Evolutionary conservation across 805 yeast genomes (phyloP).

Genomic region (Torulaspora microellipsoides): DNA sequence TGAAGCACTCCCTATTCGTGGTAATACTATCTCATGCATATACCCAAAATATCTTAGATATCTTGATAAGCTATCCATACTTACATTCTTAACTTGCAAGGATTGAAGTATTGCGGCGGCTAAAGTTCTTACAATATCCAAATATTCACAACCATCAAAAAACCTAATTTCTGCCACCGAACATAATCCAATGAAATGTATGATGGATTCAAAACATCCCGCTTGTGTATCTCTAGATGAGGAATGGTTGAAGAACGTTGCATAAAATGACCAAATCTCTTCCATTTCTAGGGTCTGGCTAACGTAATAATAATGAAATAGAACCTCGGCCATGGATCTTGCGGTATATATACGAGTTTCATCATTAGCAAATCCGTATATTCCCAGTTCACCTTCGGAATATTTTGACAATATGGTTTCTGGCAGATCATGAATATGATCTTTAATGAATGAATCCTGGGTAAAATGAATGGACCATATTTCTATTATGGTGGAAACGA

Average conservation of each 20-base stretch:
- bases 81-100: conserved; percentile 16
- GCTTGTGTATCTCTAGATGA: conserved; percentile 26
- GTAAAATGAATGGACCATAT: conserved; percentile 22
- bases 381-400: conserved; percentile 25
- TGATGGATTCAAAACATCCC: conserved; percentile 37
- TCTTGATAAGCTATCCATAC: conserved; percentile 22
- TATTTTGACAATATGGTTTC: conserved; percentile 20
- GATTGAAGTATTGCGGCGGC: conserved; percentile 28
- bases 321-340: conserved; percentile 35
- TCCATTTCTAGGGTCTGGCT: conserved; percentile 19
- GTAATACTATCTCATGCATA: conserved; percentile 23
- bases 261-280: conserved; percentile 22
- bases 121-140: conserved; percentile 24
- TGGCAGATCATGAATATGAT: conserved; percentile 17
- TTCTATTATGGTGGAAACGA: conserved; percentile 27
- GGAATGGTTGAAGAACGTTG: conserved; percentile 18
- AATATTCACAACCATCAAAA: conserved; percentile 26
- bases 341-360: conserved; percentile 30
- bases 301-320: conserved; percentile 26
- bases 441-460: conserved; percentile 23
- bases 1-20: conserved; percentile 34
- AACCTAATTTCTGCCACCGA: conserved; percentile 26
- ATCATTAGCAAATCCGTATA: conserved; percentile 30
- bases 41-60: conserved; percentile 22
- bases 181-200: conserved; percentile 34